Conservation (phyloP, 768 basidiomycete species). For the Boletus sp. region DNA sequence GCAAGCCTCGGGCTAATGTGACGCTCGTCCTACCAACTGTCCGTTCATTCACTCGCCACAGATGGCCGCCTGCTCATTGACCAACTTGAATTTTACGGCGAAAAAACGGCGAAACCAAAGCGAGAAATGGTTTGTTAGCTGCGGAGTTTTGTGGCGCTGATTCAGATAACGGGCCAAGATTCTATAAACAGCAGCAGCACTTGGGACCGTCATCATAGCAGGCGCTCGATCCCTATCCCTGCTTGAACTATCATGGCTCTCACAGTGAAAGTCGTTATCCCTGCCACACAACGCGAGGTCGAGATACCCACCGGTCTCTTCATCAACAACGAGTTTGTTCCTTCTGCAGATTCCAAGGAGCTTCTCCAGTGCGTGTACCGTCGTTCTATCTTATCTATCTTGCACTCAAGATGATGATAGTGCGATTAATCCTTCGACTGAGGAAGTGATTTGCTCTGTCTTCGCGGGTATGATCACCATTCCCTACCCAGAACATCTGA, state of each 20-base stretch:
- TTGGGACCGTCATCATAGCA: not conserved
- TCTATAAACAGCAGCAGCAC: slow-evolving; percentile 11
- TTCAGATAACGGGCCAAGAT: slow-evolving; percentile 6
- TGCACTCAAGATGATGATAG: slow-evolving; percentile 36
- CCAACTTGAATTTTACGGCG: not conserved
- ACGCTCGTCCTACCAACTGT: too few relatives aligned
- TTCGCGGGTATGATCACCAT: slow-evolving; percentile 47
- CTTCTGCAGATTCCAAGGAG: slow-evolving; percentile 68
- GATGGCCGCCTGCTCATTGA: not conserved
- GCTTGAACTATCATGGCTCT: slow-evolving; percentile 52
- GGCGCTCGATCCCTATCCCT: not conserved
- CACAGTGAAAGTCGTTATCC: slow-evolving; percentile 39
- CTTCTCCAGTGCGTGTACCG: slow-evolving; percentile 52
- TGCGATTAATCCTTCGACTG: slow-evolving; percentile 80
- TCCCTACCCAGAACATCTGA: not conserved
- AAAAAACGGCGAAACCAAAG: not conserved
- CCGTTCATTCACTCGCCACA: too few relatives aligned
- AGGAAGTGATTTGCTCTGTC: slow-evolving; percentile 68
- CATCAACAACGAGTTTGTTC: slow-evolving; percentile 87
- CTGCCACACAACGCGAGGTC: slow-evolving; percentile 47
- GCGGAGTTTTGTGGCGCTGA: slow-evolving; percentile 10
- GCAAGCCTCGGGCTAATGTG: not conserved
- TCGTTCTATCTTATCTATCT: slow-evolving; percentile 6
- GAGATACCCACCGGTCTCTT: slow-evolving; percentile 80
- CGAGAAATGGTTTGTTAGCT: not conserved